Evolutionary conservation across 2,329 filamentous ascomycete genomes (phyloP), one percentile per base, ranked within the genome.

Genomic region (Dactylonectria macrodidyma): DNA sequence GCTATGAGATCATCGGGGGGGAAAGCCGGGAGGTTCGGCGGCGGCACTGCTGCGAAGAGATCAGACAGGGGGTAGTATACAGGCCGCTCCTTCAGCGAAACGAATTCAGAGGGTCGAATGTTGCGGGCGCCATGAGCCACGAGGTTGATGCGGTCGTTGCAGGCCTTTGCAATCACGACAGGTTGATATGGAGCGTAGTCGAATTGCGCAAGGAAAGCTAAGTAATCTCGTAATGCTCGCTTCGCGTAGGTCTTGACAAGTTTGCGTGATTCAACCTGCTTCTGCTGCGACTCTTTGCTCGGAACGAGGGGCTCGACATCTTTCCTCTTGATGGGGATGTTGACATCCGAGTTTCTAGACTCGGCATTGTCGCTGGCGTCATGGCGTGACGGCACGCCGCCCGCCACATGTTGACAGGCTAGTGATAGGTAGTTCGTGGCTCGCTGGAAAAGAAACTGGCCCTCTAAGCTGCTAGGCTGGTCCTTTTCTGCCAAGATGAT

Each of bases 161-260:
- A 89, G 24, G 88, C 86, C 68, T 90, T 87, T 19, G 86, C 87
- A 30, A 89, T 81, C 51, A 90, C 86, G 51, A 88, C 80, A 8
- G 91, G 88, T 48, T 93, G 80, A 56, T 92, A 88, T 0, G 93
- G 92, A 0, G 93, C 93, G 80, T 96, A 96, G 75, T 96, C 92
- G 70, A 96, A 91, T 66, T 90, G 85, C 1, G 90, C 89, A 46
- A 97, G 83, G 76, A 93, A 96, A 24, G 88, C 84, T 73, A 91
- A 84, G 77, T 93, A 95, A 80, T 96, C 93, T 66, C 91, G 88
- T 24, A 96, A 81, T 1, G 93, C 93, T 62, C 91, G 88, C 79
- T 93, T 95, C 3, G 93, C 93, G 79, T 92, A 91, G 1, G 87
- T 86, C 73, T 93, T 93, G 71, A 95, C 91, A 30, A 87, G 81